Percentiles rank a stretch among this genome's conserved stretches.
Conservation (phyloP, 306 rosid genomes). For the Prunus campanulata region DNA sequence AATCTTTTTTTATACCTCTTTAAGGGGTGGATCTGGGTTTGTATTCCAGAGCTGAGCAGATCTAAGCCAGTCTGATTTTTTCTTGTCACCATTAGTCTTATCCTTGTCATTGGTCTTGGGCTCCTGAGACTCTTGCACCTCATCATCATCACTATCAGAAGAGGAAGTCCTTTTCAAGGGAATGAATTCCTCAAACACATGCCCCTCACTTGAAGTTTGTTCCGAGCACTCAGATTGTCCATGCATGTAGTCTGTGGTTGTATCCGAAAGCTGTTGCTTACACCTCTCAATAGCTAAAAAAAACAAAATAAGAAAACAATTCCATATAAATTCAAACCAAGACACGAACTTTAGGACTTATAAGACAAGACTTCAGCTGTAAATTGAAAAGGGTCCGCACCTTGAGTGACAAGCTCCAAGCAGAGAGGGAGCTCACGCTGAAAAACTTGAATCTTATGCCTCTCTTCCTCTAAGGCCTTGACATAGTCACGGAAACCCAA, state of each 20-base stretch:
- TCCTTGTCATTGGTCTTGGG: slow-evolving; percentile 19
- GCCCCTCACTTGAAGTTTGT: slow-evolving; percentile 64
- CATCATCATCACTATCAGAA: slow-evolving; percentile 40
- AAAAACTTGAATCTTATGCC: slow-evolving; percentile 65
- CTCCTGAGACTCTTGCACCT: slow-evolving; percentile 40
- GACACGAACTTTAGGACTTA: not conserved
- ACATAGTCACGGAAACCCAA: slow-evolving; percentile 56
- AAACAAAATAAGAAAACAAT: not conserved
- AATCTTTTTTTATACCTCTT: slow-evolving; percentile 43
- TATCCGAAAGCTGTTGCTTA: slow-evolving; percentile 51
- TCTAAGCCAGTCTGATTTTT: slow-evolving; percentile 83
- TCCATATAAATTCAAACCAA: not conserved
- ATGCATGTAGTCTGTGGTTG: slow-evolving; percentile 58
- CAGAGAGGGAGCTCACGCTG: slow-evolving; percentile 82
- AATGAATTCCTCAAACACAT: slow-evolving; percentile 77
- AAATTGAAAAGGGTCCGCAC: slow-evolving; percentile 28
- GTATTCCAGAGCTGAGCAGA: slow-evolving; percentile 88
- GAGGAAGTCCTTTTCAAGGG: slow-evolving; percentile 55
- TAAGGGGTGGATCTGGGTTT: slow-evolving; percentile 41
- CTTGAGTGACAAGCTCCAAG: slow-evolving; percentile 73
- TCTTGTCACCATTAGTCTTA: slow-evolving; percentile 33
- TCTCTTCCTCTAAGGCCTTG: slow-evolving; percentile 62
- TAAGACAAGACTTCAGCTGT: slow-evolving; percentile 10
- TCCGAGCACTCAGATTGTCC: slow-evolving; percentile 80
- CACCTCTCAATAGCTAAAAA: slow-evolving; percentile 69